Evolutionary conservation across 2,329 filamentous ascomycete species (phyloP), one percentile per base, ranked within the genome.

Genomic region (Hypocreales sp.): DNA sequence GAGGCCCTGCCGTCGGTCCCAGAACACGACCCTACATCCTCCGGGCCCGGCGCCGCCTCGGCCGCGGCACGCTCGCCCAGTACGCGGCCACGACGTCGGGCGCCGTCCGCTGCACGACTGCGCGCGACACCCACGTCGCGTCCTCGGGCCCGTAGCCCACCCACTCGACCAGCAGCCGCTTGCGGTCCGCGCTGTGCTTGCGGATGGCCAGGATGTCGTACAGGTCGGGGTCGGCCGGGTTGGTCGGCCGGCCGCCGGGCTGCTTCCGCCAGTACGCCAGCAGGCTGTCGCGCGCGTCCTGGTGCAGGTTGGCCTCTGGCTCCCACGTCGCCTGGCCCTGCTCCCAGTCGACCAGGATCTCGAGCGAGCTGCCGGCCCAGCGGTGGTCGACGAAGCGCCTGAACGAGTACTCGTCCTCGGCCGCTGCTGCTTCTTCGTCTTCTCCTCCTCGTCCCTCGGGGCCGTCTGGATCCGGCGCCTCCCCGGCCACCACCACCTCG

Each of bases 91-190:
- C 35, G 3, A 46, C 25, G 6, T 35, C 33, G 3, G 40, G 37
- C 5, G 46, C 48, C 3, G 43, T 40, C 29, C 43, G 33, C 21
- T 46, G 34, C 0, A 55, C 36, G 4, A 25, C 31, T 2, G 25
- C 24, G 5, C 38, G 34, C 2, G 41, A 31, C 31, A 49, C 38
- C 51, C 51, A 55, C 3, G 45, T 43, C 5, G 32, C 39, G 1
- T 51, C 45, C 8, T 33, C 27, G 7, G 37, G 29, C 4, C 38
- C 39, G 22, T 44, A 54, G 8, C 51, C 51, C 5, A 52, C 31
- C 51, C 51, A 55, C 32, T 55, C 51, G 2, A 55, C 48, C 7
- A 42, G 32, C 17, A 53, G 33, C 13, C 37, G 37, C 22, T 40
- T 40, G 27, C 38, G 41, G 5, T 43, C 36, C 11, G 34, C 37